These are phyloP conservation scores for Misopates orontium DNA, from an alignment of 257 asterid genomes.

Conservation along the genomic window DNA sequence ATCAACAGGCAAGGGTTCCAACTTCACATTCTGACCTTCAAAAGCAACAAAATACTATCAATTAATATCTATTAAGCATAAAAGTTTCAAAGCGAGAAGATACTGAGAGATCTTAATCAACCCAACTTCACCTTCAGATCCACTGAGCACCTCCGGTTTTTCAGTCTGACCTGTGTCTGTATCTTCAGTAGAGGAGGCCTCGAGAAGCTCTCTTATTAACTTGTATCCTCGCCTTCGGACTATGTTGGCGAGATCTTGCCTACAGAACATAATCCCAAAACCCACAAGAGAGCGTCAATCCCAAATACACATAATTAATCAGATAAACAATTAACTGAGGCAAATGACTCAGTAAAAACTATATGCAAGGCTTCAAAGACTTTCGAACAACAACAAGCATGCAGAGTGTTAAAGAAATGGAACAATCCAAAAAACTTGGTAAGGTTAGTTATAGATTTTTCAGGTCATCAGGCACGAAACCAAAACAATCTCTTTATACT, in stretches of 20 bases:
- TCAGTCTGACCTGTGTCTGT: slow-evolving; percentile 38
- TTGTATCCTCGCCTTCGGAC: slow-evolving; percentile 95
- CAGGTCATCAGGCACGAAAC: no score
- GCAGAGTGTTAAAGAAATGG: no score
- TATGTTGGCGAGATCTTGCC: slow-evolving; percentile 84
- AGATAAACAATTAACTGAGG: no score
- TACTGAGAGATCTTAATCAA: slow-evolving; percentile 23
- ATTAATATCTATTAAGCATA: slow-evolving; percentile 2
- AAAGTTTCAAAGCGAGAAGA: slow-evolving; percentile 20
- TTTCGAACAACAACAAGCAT: no score
- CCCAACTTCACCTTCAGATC: slow-evolving; percentile 36
- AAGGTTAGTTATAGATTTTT: no score
- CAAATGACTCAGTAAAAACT: no score
- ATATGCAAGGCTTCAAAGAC: no score
- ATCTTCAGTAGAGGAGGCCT: slow-evolving; percentile 31
- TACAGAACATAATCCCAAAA: slow-evolving; percentile 22
- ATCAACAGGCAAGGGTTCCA: slow-evolving; percentile 35
- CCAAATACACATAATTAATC: no score
- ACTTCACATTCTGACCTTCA: slow-evolving; percentile 65
- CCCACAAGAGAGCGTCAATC: no score
- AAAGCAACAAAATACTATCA: slow-evolving; percentile 40
- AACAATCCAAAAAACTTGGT: no score
- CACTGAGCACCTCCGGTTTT: slow-evolving; percentile 29
- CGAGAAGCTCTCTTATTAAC: slow-evolving; percentile 60
- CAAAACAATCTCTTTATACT: no score